These are phyloP conservation scores for Ascomycota sp. DNA, from an alignment of 2,329 filamentous ascomycete genomes.

Conservation along the genomic window DNA sequence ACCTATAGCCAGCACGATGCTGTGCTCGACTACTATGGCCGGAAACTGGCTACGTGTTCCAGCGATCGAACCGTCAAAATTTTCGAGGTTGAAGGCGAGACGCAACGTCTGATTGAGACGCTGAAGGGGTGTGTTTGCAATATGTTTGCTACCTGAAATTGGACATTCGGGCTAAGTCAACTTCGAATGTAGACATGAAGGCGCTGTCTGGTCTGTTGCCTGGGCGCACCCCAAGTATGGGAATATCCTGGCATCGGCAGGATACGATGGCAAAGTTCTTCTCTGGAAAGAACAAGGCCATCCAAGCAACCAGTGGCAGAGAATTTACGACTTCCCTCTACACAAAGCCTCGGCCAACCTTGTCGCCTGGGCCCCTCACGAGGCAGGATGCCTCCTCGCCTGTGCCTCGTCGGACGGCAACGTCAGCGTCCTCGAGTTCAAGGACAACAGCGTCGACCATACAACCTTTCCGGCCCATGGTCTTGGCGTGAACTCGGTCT, in stretches of 20 bases:
- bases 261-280: conserved; percentile 93
- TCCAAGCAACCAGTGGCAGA: conserved; percentile 44
- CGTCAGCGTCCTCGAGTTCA: conserved; percentile 87
- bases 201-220: conserved; percentile 89
- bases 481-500: conserved; percentile 84
- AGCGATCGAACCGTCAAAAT: conserved; percentile 99
- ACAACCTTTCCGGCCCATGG: conserved; percentile 79
- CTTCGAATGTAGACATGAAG: conserved; percentile 49
- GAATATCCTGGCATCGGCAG: conserved; percentile 85
- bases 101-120: conserved; percentile 74
- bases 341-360: conserved; percentile 95
- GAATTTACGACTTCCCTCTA: conserved; percentile 77
- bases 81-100: conserved; percentile 88
- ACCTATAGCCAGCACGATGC: conserved; percentile 55
- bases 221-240: conserved; percentile 98
- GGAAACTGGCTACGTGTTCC: conserved; percentile 85
- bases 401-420: conserved; percentile 86
- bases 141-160: too few species aligned
- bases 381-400: conserved; percentile 80
- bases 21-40: conserved; percentile 93
- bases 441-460: conserved; percentile 82
- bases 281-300: conserved; percentile 80
- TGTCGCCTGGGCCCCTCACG: conserved; percentile 91
- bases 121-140: conserved; percentile 49
- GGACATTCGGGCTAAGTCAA: not conserved